These are phyloP conservation scores for Harringtonia aguacate DNA, from an alignment of 2,329 filamentous ascomycete genomes.

Conservation along the genomic window DNA sequence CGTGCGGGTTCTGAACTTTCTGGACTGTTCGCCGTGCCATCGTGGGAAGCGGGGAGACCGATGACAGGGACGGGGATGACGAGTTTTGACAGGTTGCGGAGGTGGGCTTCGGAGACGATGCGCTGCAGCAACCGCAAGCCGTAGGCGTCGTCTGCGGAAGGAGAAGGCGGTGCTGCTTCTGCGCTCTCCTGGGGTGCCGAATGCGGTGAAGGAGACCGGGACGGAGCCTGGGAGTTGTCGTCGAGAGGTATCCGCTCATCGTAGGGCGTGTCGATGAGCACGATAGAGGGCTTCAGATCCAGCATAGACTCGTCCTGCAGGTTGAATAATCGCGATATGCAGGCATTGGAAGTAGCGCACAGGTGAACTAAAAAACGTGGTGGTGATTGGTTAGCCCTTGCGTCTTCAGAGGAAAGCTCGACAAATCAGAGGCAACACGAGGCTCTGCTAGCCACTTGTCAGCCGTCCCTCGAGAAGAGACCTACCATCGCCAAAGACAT, in stretches of 20 bases:
- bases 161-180: slow-evolving; percentile 19
- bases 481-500: slow-evolving; percentile 43
- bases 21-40: background rate
- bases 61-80: slow-evolving; percentile 47
- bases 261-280: slow-evolving; percentile 45
- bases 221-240: slow-evolving; percentile 10
- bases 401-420: background rate
- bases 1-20: slow-evolving; percentile 5
- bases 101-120: slow-evolving; percentile 46
- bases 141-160: slow-evolving; percentile 39
- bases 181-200: slow-evolving; percentile 23
- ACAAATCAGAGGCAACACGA: too few species aligned
- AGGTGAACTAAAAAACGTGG: slow-evolving; percentile 35
- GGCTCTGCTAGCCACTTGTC: too few species aligned
- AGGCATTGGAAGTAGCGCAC: slow-evolving; percentile 41
- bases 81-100: slow-evolving; percentile 44
- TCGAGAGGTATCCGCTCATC: slow-evolving; percentile 32
- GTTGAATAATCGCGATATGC: slow-evolving; percentile 40
- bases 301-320: slow-evolving; percentile 41
- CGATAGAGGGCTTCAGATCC: slow-evolving; percentile 44
- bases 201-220: slow-evolving; percentile 32
- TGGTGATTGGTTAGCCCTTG: background rate
- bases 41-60: slow-evolving; percentile 22
- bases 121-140: slow-evolving; percentile 44
- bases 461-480: slow-evolving; percentile 14